Percentiles rank a stretch among this genome's conserved stretches.
Conservation (phyloP, 1,284 basidiomycete genomes). For the Entoloma clypeatum region DNA sequence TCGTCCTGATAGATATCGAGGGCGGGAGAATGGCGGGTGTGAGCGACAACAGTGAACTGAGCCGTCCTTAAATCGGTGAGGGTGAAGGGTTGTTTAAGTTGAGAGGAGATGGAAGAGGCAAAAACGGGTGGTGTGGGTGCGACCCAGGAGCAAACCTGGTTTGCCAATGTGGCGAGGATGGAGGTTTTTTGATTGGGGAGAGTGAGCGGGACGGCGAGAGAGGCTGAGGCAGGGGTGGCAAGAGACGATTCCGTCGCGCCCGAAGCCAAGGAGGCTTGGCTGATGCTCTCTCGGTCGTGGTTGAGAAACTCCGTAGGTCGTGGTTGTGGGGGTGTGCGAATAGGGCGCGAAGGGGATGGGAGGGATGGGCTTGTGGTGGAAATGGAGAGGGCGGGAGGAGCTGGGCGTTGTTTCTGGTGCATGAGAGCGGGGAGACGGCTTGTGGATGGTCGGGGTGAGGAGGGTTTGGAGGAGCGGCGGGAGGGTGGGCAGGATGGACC, state of each 20-base stretch:
- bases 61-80: conserved; percentile 10
- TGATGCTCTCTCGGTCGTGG: conserved; percentile 23
- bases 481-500: conserved; percentile 19
- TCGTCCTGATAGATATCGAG: conserved; percentile 16
- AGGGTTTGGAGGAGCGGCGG: conserved; percentile 18
- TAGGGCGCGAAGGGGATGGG: conserved; percentile 28
- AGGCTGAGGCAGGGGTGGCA: conserved; percentile 36
- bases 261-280: conserved; percentile 29
- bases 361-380: conserved; percentile 30
- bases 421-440: conserved; percentile 41
- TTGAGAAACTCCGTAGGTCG: conserved; percentile 21
- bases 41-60: conserved; percentile 20
- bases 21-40: conserved; percentile 13
- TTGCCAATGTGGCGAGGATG: conserved; percentile 27
- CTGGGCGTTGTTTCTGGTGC: conserved; percentile 32
- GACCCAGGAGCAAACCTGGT: conserved; percentile 37
- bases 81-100: conserved; percentile 10
- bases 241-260: conserved; percentile 35
- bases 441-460: conserved; percentile 17
- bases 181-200: conserved; percentile 19
- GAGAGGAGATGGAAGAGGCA: conserved; percentile 10
- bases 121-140: conserved; percentile 18
- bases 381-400: conserved; percentile 46
- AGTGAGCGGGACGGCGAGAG: conserved; percentile 28
- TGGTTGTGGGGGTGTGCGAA: conserved; percentile 29